Evolutionary conservation across 371 early-diverging fungal species (phyloP).

Genomic region (Synchytrium microbalum): DNA sequence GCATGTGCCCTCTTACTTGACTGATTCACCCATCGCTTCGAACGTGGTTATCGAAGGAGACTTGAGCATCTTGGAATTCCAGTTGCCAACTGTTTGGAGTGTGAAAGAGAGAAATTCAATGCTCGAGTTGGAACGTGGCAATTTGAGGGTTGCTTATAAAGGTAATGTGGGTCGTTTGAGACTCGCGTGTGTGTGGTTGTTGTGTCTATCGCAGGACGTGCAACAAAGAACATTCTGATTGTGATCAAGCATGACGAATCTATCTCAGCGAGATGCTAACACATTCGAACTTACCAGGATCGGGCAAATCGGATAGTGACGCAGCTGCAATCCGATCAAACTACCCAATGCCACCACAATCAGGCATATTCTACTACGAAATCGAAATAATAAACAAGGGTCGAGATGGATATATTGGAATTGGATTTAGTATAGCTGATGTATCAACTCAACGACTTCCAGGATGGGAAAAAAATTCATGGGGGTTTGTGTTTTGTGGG

Average conservation of each 20-base stretch:
- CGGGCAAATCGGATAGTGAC: constrained; percentile 69
- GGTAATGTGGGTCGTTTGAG: constrained; percentile 1
- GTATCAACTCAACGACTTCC: constrained; percentile 37
- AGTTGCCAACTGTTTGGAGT: constrained; percentile 23
- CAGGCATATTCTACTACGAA: constrained; percentile 90
- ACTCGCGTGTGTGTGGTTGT: not conserved
- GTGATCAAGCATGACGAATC: too few relatives aligned
- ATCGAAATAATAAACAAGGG: constrained; percentile 78
- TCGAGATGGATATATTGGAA: constrained; percentile 84
- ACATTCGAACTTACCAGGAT: too few relatives aligned
- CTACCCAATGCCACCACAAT: constrained; percentile 71
- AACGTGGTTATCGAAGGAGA: not conserved
- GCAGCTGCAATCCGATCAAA: constrained; percentile 81
- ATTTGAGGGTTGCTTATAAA: constrained; percentile 18
- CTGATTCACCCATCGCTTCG: not conserved
- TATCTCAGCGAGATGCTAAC: too few relatives aligned
- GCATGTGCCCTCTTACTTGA: not conserved
- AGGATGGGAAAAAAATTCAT: constrained; percentile 39
- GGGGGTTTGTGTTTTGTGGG: too few relatives aligned
- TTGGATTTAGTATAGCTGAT: constrained; percentile 62
- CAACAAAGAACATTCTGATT: too few relatives aligned
- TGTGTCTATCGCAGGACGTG: constrained; percentile 4
- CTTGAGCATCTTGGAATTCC: too few relatives aligned
- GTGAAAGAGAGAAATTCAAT: constrained; percentile 16
- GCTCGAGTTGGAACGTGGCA: constrained; percentile 11